phyloP scores from a whole-genome alignment of 495 filamentous ascomycete genomes.

The Cercophora newfieldiana region DNA sequence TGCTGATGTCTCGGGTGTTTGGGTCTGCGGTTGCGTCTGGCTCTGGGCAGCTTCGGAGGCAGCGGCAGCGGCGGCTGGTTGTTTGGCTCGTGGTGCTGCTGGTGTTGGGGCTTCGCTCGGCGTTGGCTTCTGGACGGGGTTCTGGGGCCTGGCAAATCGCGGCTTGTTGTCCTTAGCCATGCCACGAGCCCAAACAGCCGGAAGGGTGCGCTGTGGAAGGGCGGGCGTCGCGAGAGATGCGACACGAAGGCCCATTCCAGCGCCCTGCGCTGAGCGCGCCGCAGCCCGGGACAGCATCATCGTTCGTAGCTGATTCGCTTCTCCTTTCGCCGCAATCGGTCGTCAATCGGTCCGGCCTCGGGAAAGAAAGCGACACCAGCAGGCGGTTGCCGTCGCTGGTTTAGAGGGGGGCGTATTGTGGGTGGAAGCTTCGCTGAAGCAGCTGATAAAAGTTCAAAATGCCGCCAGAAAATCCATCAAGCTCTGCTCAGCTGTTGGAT shows the following conservation, averaged over 20 bases:
- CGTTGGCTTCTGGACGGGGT: conserved; percentile 19
- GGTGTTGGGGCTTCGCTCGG: not conserved
- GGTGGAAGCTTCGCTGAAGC: not conserved
- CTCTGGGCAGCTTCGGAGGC: not conserved
- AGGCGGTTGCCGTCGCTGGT: not conserved
- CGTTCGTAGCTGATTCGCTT: conserved; percentile 15
- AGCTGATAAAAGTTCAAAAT: conserved; percentile 3
- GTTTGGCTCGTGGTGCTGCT: not conserved
- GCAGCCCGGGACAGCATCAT: conserved; percentile 47
- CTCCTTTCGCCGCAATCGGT: not conserved
- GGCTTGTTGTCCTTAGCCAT: conserved; percentile 42
- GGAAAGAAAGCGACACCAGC: not conserved
- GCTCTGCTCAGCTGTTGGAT: conserved; percentile 3
- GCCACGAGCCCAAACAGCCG: conserved; percentile 39
- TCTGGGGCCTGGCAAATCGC: conserved; percentile 23
- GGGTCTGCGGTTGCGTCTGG: not conserved
- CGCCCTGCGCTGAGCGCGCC: conserved; percentile 35
- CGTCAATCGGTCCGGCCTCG: not conserved
- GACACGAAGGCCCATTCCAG: conserved; percentile 3
- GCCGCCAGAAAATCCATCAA: conserved; percentile 1
- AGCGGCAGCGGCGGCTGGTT: not conserved
- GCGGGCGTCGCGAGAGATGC: conserved; percentile 31
- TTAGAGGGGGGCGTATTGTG: not conserved
- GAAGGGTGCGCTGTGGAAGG: conserved; percentile 25
- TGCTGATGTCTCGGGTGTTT: not conserved